Conservation (phyloP, 352 stramenopile species). For the Proteromonas lacertae region DNA sequence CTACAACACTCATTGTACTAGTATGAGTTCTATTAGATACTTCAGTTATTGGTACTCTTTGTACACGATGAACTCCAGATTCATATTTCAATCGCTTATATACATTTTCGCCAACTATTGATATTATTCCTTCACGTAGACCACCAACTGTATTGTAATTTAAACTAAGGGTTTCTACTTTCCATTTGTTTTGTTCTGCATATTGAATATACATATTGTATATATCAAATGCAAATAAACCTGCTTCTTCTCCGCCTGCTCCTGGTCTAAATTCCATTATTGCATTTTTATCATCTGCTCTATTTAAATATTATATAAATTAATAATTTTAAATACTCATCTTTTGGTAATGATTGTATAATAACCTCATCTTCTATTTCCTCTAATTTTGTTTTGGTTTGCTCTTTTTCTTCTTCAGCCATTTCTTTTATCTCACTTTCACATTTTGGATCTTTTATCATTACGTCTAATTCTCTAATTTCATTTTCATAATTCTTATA, state of each 20-base stretch:
- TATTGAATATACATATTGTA: constrained; percentile 65
- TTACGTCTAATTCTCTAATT: too few relatives aligned
- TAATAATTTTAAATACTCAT: constrained; percentile 3
- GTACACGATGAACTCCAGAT: constrained; percentile 57
- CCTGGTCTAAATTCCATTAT: constrained; percentile 59
- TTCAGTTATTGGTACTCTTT: constrained; percentile 62
- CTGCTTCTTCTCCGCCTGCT: constrained; percentile 51
- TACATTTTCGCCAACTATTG: constrained; percentile 16
- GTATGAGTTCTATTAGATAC: constrained; percentile 66
- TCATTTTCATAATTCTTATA: too few relatives aligned
- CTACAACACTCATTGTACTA: constrained; percentile 48
- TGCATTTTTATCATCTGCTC: constrained; percentile 43
- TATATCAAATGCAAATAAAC: constrained; percentile 45
- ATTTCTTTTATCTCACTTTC: constrained; percentile 16
- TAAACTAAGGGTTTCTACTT: constrained; percentile 37
- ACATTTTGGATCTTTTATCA: too few relatives aligned
- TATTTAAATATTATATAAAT: constrained; percentile 28
- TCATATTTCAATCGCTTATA: constrained; percentile 60
- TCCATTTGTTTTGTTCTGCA: constrained; percentile 33
- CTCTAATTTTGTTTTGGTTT: constrained; percentile 18
- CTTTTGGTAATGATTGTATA: constrained; percentile 4
- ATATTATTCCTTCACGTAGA: constrained; percentile 12
- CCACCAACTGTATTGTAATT: constrained; percentile 36
- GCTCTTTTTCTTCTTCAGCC: constrained; percentile 20
- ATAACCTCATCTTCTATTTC: constrained; percentile 6